Base-by-base conservation (phyloP, 148 eudicot genomes). In the Rhododendron kiyosumense region DNA sequence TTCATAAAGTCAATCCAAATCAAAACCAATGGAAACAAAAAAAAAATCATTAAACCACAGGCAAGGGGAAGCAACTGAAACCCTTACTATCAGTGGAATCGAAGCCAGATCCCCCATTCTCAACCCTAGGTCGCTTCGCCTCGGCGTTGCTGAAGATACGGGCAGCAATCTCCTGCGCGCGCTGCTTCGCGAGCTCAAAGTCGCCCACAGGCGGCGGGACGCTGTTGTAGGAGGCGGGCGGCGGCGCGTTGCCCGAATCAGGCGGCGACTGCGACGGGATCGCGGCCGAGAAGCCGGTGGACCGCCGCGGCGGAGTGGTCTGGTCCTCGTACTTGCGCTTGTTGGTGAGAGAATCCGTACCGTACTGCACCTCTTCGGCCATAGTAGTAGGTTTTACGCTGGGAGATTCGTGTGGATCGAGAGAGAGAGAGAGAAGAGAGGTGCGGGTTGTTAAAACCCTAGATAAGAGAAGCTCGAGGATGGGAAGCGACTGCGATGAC, bases 321-420 rank as follows among this genome's bases (percentile, higher is more conserved):
- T 89, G 61, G 54, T 93, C 97, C 5, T 95, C 97, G 89, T 95
- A 96, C 87, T 96, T 96, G 52, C 98, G 88, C 93, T 96, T 95
- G 89, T 89, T 91, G 79, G 86, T 36, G 78, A 83, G 80, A 43
- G 84, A 83, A 5, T 86, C 93, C 46, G 41, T 32, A 12, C 78
- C 88, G 92, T 95, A 94, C 46, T 89, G 93, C 7, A 87, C 87
- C 78, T 95, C 95, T 46, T 94, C 99, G n/a, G 98, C 94, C 98
- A 94, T 95, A 7, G n/a, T 5, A 4, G 46, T 6, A 15, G 18
- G 38, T 32, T 18, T 6, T 74, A 4, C 43, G 78, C 10, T 74
- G 34, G 24, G 78, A 34, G n/a, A 41, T 32, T 7, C 12, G 43
- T 7, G 78, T 74, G 78, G 43, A 34, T 74, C 78, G 51, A 36